These are phyloP conservation scores for Oryza australiensis DNA, from an alignment of 176 grass and related monocot genomes.

Conservation along the genomic window DNA sequence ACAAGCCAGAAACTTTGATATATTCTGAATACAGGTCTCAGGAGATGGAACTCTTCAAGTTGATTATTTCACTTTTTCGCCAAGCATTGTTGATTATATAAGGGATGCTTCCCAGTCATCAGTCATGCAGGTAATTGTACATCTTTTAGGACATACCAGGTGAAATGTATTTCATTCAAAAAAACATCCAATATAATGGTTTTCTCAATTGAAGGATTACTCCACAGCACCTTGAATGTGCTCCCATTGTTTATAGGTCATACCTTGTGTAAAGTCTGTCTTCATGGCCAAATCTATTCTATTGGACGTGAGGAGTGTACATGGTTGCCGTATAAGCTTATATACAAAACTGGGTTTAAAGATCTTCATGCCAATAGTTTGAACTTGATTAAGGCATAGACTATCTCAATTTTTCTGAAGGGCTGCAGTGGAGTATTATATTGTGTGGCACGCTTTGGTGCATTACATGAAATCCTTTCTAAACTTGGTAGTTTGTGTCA, in stretches of 20 bases:
- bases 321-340: background rate
- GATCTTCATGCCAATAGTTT: background rate
- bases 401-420: background rate
- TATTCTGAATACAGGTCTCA: conserved; percentile 50
- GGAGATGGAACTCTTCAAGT: conserved; percentile 51
- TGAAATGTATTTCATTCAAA: too few relatives aligned
- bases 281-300: background rate
- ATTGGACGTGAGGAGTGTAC: background rate
- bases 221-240: background rate
- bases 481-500: background rate
- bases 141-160: too few relatives aligned
- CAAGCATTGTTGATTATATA: conserved; percentile 70
- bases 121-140: too few relatives aligned
- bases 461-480: background rate
- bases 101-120: too few relatives aligned
- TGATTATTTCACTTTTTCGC: conserved; percentile 88
- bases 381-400: background rate
- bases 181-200: too few relatives aligned
- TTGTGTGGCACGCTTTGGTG: background rate
- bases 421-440: background rate
- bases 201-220: background rate
- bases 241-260: background rate
- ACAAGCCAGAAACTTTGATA: background rate
- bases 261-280: background rate
- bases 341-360: background rate